phyloP scores from a whole-genome alignment of 768 basidiomycete species.

The Sporobolomyces phaffii region DNA sequence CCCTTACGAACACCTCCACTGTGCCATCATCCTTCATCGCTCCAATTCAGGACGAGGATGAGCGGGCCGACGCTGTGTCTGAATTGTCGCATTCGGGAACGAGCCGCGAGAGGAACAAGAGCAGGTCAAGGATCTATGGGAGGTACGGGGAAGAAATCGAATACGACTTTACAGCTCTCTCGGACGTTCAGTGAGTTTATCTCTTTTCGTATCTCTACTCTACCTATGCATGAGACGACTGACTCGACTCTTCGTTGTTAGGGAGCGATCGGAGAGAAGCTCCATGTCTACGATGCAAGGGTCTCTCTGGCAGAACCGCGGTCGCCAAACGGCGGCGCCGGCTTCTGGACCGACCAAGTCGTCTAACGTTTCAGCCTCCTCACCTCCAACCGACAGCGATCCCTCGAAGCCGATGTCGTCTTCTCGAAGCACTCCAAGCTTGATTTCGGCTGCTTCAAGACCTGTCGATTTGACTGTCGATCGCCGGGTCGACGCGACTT shows the following conservation, averaged over 20 bases:
- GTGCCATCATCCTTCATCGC: background rate
- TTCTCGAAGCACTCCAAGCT: background rate
- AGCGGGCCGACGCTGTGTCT: background rate
- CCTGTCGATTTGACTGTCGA: background rate
- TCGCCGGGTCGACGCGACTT: slow-evolving; percentile 14
- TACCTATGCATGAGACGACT: rapidly evolving
- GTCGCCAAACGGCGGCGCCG: background rate
- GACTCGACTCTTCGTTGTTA: background rate
- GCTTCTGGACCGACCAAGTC: too few relatives aligned
- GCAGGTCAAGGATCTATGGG: slow-evolving; percentile 14
- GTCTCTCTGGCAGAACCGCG: background rate
- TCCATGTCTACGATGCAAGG: slow-evolving; percentile 25
- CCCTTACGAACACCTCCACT: background rate
- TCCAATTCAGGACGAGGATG: background rate
- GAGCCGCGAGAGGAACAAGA: background rate
- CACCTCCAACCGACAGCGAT: too few relatives aligned
- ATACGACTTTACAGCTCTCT: slow-evolving; percentile 22
- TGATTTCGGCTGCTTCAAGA: background rate
- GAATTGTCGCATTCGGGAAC: background rate
- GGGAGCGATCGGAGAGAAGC: slow-evolving; percentile 20
- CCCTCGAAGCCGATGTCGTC: too few relatives aligned
- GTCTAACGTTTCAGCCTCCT: too few relatives aligned
- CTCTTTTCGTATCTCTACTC: too few relatives aligned
- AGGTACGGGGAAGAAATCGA: slow-evolving; percentile 24
- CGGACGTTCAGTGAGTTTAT: slow-evolving; percentile 25